A percentile compares a stretch with the other conserved stretches of the same genome.
These are phyloP conservation scores for Fusarium nanum DNA, from an alignment of 2,329 filamentous ascomycete species.

Conservation along the genomic window DNA sequence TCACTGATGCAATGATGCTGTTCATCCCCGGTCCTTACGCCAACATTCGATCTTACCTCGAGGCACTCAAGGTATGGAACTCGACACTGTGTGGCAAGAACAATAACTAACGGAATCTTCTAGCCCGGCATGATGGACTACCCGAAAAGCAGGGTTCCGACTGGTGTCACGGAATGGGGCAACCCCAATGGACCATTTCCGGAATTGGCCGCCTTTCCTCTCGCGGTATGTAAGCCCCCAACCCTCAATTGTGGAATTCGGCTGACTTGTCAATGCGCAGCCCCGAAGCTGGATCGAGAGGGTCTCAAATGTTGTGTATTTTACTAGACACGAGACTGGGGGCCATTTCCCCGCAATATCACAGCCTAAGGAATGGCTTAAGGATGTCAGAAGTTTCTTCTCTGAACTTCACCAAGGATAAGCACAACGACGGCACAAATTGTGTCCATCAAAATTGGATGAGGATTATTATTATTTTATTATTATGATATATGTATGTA, in stretches of 20 bases:
- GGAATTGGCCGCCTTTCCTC: background rate
- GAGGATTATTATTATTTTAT: background rate
- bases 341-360: slow-evolving; percentile 4
- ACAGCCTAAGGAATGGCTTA: background rate
- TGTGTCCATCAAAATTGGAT: background rate
- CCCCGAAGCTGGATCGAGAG: slow-evolving; percentile 4
- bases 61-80: background rate
- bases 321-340: background rate
- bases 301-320: background rate
- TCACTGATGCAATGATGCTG: slow-evolving; percentile 26
- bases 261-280: background rate
- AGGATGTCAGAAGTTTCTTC: background rate
- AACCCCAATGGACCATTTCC: background rate
- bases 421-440: background rate
- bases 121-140: background rate
- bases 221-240: background rate
- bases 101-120: background rate
- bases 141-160: background rate
- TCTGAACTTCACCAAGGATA: background rate
- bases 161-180: background rate
- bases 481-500: background rate
- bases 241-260: accelerated
- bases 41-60: slow-evolving; percentile 8
- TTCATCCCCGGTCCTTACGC: slow-evolving; percentile 29
- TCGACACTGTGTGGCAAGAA: accelerated